Base-by-base conservation (phyloP, 1,139 yeast species). In the Protomyces lactucae-debilis region DNA sequence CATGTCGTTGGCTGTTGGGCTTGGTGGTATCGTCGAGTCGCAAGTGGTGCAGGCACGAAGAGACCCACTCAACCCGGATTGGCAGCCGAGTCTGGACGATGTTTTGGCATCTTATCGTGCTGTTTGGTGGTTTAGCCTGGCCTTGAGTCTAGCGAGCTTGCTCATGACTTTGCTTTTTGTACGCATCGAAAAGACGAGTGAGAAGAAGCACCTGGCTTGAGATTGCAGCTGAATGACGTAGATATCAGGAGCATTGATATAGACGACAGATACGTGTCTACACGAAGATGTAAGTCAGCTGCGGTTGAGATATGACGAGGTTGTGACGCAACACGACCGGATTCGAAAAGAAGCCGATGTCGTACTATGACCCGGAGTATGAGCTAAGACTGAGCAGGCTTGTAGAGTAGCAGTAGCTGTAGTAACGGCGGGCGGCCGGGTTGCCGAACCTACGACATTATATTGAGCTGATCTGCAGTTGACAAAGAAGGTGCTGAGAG, bases 21-120 rank as follows among this genome's bases (percentile, higher is more conserved):
- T 85, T 57, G 86, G 88, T 2, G 87, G 87, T 1, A 81, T 86
- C 0, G 85, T 83, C n/a, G 83, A 82, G 69, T 72, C 72, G 55
- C 82, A 82, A 68, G 74, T 78, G 2, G 77, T 78, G 1, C 71
- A 71, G 56, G 72, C 75, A 40, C 74, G 73, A 48, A 9, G n/a
- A 14, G 23, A 55, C 10, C 23, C 48, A 5, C 18, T 10, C 12
- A 25, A 37, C 6, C 51, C 51, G n/a, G 48, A 21, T 14, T 21
- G 53, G 51, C 21, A 37, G 18, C 37, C 57, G 23, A 23, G 46
- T 16, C n/a, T 16, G 52, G 73, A 73, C 0, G 68, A 73, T 1
- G 65, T 71, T 6, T 64, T 74, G 51, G 75, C 73, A 1, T 84
- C 84, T 0, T 77, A 79, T 65, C 73, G 82, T 64, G 76, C 75